Conservation (phyloP, 2,329 filamentous ascomycete species). For the Fusarium zealandicum region DNA sequence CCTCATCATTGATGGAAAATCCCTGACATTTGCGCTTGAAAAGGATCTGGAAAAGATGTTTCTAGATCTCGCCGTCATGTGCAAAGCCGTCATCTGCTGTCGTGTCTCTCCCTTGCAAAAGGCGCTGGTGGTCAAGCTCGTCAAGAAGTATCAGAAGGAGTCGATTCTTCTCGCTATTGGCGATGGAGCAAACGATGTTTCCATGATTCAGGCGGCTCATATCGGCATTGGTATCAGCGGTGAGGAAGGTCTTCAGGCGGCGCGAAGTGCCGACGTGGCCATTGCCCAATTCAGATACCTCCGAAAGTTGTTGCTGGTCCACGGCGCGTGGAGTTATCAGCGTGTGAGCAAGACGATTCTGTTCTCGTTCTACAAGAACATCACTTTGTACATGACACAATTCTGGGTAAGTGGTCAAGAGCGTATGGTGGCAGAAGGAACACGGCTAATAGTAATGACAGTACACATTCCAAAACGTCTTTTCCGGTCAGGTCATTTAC, state of each 20-base stretch:
- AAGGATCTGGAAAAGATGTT: slow-evolving; percentile 93
- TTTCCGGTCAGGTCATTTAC: slow-evolving; percentile 97
- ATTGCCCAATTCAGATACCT: slow-evolving; percentile 97
- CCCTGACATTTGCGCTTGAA: slow-evolving; percentile 89
- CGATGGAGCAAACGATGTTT: slow-evolving; percentile 98
- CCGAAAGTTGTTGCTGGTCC: slow-evolving; percentile 90
- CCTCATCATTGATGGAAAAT: slow-evolving; percentile 95
- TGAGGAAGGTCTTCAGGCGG: slow-evolving; percentile 94
- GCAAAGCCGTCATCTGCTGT: slow-evolving; percentile 98
- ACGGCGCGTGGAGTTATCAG: slow-evolving; percentile 97
- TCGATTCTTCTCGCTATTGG: slow-evolving; percentile 94
- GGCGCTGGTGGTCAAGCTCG: slow-evolving; percentile 95
- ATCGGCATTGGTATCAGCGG: slow-evolving; percentile 98
- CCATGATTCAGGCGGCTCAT: slow-evolving; percentile 99
- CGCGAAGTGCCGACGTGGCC: slow-evolving; percentile 91
- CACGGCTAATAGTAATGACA: slow-evolving; percentile 47
- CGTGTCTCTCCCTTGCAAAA: slow-evolving; percentile 98
- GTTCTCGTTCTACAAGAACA: slow-evolving; percentile 99
- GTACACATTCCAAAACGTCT: slow-evolving; percentile 98
- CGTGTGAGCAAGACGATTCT: slow-evolving; percentile 96
- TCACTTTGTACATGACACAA: slow-evolving; percentile 97
- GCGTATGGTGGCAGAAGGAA: too few species aligned
- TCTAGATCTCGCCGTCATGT: slow-evolving; percentile 90
- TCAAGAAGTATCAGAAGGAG: slow-evolving; percentile 90
- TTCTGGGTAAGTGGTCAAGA: slow-evolving; percentile 78